Conservation (phyloP, 1,284 basidiomycete genomes). For the Cystobasidiaceae sp. region DNA sequence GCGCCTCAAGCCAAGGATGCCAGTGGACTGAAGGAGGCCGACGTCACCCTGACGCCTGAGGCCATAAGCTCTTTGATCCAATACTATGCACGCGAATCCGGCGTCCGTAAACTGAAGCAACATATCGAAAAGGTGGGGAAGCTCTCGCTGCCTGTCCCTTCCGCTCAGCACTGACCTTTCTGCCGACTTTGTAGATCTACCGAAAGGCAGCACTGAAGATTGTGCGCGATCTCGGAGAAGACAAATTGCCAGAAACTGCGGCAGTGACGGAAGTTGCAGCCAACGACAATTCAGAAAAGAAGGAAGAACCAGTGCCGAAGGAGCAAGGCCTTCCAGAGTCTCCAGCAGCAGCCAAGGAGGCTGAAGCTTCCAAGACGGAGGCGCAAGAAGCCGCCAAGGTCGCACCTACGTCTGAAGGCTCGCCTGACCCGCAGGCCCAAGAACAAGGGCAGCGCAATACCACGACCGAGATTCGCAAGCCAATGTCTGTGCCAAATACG, state of each 20-base stretch:
- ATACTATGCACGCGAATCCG: slow-evolving; percentile 95
- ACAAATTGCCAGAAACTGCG: slow-evolving; percentile 66
- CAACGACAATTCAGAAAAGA: slow-evolving; percentile 35
- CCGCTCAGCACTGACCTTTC: slow-evolving; percentile 44
- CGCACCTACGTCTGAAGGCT: slow-evolving; percentile 35
- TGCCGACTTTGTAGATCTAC: slow-evolving; percentile 65
- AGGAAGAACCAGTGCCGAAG: slow-evolving; percentile 33
- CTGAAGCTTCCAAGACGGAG: slow-evolving; percentile 27
- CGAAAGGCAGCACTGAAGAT: slow-evolving; percentile 93
- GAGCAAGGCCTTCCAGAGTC: slow-evolving; percentile 30
- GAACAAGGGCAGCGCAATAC: slow-evolving; percentile 48
- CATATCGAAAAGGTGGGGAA: slow-evolving; percentile 50
- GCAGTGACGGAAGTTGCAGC: slow-evolving; percentile 45
- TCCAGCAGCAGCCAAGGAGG: slow-evolving; percentile 6
- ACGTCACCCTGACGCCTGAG: slow-evolving; percentile 68
- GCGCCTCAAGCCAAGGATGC: slow-evolving; percentile 91
- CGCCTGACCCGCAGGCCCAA: slow-evolving; percentile 29
- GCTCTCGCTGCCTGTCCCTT: neutral
- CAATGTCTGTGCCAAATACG: slow-evolving; percentile 71
- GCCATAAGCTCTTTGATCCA: slow-evolving; percentile 88
- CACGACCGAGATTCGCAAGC: slow-evolving; percentile 73
- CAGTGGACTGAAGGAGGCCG: slow-evolving; percentile 74
- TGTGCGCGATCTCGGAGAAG: slow-evolving; percentile 85
- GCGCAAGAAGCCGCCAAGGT: slow-evolving; percentile 9
- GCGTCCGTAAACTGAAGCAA: slow-evolving; percentile 81